phyloP scores from a whole-genome alignment of 495 filamentous ascomycete genomes.

The Neurospora sp. region DNA sequence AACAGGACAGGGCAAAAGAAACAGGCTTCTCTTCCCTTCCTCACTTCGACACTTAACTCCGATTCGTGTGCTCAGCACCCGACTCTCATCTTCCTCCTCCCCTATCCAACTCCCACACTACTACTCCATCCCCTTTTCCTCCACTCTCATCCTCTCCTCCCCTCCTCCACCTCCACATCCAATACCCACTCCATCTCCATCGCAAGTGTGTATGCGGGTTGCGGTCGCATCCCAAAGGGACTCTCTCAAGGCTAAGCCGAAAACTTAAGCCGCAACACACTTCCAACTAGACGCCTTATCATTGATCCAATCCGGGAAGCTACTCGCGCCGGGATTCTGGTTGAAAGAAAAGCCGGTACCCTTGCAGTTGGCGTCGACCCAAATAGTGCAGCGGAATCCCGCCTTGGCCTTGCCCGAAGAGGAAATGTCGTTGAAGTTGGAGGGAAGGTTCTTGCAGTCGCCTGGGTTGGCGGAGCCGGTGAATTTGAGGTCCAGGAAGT shows the following conservation, averaged over 20 bases:
- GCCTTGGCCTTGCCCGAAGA: constrained; percentile 9
- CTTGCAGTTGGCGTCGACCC: constrained; percentile 11
- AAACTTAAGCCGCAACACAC: neutral
- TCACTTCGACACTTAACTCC: neutral
- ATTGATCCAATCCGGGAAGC: constrained; percentile 8
- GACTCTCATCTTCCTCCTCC: neutral
- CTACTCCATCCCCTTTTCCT: neutral
- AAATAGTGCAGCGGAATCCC: constrained; percentile 12
- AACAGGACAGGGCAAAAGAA: neutral
- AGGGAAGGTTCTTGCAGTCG: constrained; percentile 10
- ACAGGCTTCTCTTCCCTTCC: neutral
- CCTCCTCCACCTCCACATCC: neutral
- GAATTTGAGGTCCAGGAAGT: constrained; percentile 41
- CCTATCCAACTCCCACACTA: neutral
- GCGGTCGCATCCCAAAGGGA: no score
- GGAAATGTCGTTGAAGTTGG: constrained; percentile 7
- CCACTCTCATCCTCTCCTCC: neutral
- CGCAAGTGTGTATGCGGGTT: neutral
- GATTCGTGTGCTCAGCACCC: neutral
- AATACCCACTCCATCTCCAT: neutral
- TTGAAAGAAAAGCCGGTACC: constrained; percentile 7
- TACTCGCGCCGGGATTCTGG: neutral
- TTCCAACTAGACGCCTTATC: constrained; percentile 10
- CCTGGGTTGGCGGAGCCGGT: constrained; percentile 7
- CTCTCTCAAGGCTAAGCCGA: no score